Evolutionary conservation across 2,329 filamentous ascomycete species (phyloP).

Genomic region (Phaeosphaeriaceae sp.): DNA sequence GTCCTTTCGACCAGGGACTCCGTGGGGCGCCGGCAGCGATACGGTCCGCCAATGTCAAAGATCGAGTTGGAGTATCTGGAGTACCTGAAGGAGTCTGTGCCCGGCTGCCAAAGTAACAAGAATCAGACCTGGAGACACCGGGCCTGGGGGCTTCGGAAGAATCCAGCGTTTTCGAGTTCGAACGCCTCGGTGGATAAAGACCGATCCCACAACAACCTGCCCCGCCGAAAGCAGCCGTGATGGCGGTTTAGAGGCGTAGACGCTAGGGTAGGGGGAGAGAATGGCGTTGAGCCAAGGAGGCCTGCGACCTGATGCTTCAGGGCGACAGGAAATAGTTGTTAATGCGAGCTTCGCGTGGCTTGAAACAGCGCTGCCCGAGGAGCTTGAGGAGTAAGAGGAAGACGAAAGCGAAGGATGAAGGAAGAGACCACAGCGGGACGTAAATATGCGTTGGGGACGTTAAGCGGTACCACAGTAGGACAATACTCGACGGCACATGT

Average conservation of each 20-base stretch:
- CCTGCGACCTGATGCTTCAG: not conserved
- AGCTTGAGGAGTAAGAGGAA: not conserved
- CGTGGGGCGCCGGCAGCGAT: constrained; percentile 1
- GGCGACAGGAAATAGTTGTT: not conserved
- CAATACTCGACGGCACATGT: not conserved
- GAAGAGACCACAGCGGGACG: not conserved
- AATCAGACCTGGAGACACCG: constrained; percentile 9
- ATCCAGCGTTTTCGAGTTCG: constrained; percentile 16
- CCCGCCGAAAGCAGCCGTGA: constrained; percentile 18
- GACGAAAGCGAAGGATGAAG: not conserved
- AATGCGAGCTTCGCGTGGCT: not conserved
- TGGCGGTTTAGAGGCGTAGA: constrained; percentile 9
- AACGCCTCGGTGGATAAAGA: constrained; percentile 12
- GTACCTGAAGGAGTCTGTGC: not conserved
- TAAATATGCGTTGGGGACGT: not conserved
- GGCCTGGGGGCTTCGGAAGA: constrained; percentile 14
- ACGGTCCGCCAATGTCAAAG: constrained; percentile 8
- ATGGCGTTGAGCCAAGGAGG: not conserved
- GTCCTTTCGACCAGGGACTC: constrained; percentile 8
- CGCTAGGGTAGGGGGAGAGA: not conserved
- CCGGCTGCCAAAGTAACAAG: constrained; percentile 8
- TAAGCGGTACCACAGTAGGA: not conserved
- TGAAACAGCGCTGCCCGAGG: not conserved
- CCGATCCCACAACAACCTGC: constrained; percentile 12
- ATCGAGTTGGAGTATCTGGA: constrained; percentile 3